A percentile compares a stretch with the other conserved stretches of the same genome.
phyloP scores from a whole-genome alignment of 805 yeast species.

The Lipomyces spencermartinsiae region DNA sequence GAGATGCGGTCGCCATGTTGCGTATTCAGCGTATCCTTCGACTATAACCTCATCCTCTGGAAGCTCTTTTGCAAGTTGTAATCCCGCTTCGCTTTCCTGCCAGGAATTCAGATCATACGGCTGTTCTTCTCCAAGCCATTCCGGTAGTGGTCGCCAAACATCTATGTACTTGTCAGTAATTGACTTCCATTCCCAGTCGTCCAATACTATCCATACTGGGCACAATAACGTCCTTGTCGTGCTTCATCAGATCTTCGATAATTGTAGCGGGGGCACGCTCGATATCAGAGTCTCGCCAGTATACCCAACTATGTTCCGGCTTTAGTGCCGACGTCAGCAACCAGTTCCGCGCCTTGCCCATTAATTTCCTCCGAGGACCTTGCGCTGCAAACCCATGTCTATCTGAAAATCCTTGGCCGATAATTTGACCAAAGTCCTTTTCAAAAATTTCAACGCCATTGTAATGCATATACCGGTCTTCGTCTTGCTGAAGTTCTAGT shows the following conservation, averaged over 20 bases:
- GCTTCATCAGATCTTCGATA: slow-evolving; percentile 90
- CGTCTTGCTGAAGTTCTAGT: slow-evolving; percentile 62
- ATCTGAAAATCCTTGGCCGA: slow-evolving; percentile 92
- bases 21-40: slow-evolving; percentile 64
- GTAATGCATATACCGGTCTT: slow-evolving; percentile 64
- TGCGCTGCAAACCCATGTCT: slow-evolving; percentile 96
- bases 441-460: slow-evolving; percentile 80
- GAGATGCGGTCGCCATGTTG: slow-evolving; percentile 37
- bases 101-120: slow-evolving; percentile 96
- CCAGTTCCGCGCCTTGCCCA: slow-evolving; percentile 98
- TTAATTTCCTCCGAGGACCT: slow-evolving; percentile 90
- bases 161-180: slow-evolving; percentile 43
- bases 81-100: slow-evolving; percentile 84
- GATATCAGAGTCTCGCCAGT: slow-evolving; percentile 99
- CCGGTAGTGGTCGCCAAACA: slow-evolving; percentile 97
- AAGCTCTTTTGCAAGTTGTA: slow-evolving; percentile 54
- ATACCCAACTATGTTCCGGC: slow-evolving; percentile 94
- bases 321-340: slow-evolving; percentile 80
- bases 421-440: slow-evolving; percentile 90
- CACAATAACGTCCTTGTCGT: slow-evolving; percentile 87
- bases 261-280: slow-evolving; percentile 85
- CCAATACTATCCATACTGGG: slow-evolving; percentile 56
- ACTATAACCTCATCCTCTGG: slow-evolving; percentile 96
- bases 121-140: slow-evolving; percentile 83
- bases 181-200: neutral